Percentiles rank a stretch among this genome's conserved stretches.
These are phyloP conservation scores for Lonicera japonica DNA, from an alignment of 129 eudicot species.

Conservation along the genomic window DNA sequence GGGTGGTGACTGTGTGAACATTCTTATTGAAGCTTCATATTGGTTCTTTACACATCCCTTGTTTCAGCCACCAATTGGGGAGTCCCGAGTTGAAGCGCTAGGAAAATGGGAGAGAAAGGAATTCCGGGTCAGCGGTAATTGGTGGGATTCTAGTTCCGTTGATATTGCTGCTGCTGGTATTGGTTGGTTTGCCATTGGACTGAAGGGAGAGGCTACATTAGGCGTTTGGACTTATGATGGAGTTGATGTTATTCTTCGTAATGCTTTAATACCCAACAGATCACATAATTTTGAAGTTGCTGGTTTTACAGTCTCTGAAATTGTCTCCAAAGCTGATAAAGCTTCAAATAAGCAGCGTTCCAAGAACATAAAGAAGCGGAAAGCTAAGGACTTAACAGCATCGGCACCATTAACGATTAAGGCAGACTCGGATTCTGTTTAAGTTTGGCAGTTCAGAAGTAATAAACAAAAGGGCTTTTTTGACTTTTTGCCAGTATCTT, in stretches of 20 bases:
- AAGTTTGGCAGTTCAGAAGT: too few species aligned
- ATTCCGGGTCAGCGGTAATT: conserved; percentile 51
- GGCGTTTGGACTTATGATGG: conserved; percentile 92
- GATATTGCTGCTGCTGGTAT: conserved; percentile 85
- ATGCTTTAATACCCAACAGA: conserved; percentile 66
- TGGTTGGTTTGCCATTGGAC: conserved; percentile 96
- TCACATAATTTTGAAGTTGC: conserved; percentile 58
- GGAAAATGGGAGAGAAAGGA: conserved; percentile 83
- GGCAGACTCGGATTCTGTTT: too few species aligned
- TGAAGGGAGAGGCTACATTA: conserved; percentile 73
- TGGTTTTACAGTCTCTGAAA: conserved; percentile 76
- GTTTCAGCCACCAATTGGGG: conserved; percentile 82
- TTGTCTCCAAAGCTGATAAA: conserved; percentile 78
- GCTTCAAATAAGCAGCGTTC: conserved; percentile 31
- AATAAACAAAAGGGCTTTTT: too few species aligned
- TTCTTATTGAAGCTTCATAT: not conserved
- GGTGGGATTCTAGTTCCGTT: conserved; percentile 68
- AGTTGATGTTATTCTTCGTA: conserved; percentile 48
- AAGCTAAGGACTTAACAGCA: conserved; percentile 13
- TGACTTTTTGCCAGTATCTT: too few species aligned
- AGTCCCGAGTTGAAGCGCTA: conserved; percentile 57
- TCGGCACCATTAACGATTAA: not conserved
- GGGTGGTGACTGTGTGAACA: not conserved
- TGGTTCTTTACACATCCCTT: not conserved
- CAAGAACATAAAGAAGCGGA: conserved; percentile 26